Percentiles rank a stretch among this genome's conserved stretches.
Evolutionary conservation across 2,329 filamentous ascomycete species (phyloP).

Genomic region (Exutisphaerella laricina): DNA sequence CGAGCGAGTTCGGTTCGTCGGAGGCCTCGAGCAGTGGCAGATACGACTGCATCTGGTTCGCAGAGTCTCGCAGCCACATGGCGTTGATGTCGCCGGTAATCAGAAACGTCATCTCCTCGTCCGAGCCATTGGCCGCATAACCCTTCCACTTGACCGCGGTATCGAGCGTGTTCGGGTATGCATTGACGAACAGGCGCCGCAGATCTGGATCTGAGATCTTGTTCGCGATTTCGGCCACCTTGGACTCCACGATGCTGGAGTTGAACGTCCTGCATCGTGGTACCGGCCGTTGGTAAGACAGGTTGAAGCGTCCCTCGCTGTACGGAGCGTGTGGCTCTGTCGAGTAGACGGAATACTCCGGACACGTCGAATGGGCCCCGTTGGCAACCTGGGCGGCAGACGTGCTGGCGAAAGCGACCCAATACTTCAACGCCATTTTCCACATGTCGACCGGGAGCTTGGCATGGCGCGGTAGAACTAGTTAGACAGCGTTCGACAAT

Average conservation of each 20-base stretch:
- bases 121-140: conserved; percentile 39
- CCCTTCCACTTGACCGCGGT: conserved; percentile 68
- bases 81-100: conserved; percentile 56
- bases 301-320: conserved; percentile 41
- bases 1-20: conserved; percentile 53
- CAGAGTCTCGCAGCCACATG: conserved; percentile 51
- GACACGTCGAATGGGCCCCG: conserved; percentile 23
- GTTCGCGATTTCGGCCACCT: conserved; percentile 28
- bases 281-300: conserved; percentile 42
- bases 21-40: conserved; percentile 55
- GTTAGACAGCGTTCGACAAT: too few relatives aligned
- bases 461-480: too few relatives aligned
- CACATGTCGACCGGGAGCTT: too few relatives aligned
- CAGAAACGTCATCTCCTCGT: conserved; percentile 59
- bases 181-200: conserved; percentile 64
- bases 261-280: conserved; percentile 45
- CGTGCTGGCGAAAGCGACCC: conserved; percentile 6
- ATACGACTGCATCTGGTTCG: conserved; percentile 68
- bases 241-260: conserved; percentile 40
- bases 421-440: conserved; percentile 12
- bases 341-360: conserved; percentile 42
- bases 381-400: conserved; percentile 6
- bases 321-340: conserved; percentile 39
- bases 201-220: conserved; percentile 53
- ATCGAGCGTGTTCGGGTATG: conserved; percentile 69